Evolutionary conservation across 805 yeast species (phyloP), one percentile per base, ranked within the genome.

Genomic region (Lipomyces japonicus): DNA sequence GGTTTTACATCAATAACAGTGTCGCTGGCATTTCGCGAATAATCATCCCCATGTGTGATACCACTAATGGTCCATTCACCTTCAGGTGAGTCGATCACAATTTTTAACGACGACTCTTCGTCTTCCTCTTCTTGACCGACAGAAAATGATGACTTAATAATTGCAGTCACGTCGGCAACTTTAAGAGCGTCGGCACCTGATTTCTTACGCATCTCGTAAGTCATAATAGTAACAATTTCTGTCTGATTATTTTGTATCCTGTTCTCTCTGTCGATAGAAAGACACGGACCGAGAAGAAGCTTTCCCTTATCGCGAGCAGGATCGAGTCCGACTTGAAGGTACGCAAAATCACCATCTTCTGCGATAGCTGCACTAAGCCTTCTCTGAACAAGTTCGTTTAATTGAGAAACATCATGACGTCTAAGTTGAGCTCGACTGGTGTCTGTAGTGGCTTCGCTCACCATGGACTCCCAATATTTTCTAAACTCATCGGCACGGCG

Each of bases 1-100:
- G 57, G 53, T 39, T 50, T 50, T 23, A 53, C 44, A 28, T 53
- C 57, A 35, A 53, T 53, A 35, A 53, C 35, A n/a, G 24, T 42
- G 25, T 42, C 40, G 18, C 46, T 40, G 16, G 40, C 39, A 39
- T 14, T 9, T 14, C 22, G 34, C 16, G 22, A 38, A 5, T 36
- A 23, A 7, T 25, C 34, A 1, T 31, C 39, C 19, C 23, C 31
- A 47, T 42, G 14, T 24, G 49, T 26, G 7, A 55, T 5, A 12
- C 50, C 57, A 36, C 34, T 35, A 34, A 53, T 46, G 10, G 34
- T 46, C 53, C 57, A 55, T 9, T 45, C 44, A n/a, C 37, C 36
- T 16, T 45, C 53, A 3, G 24, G 31, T 3, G 50, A 30, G 9
- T 43, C 19, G 22, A 52, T 32, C 7, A 53, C 44, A 16, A 52